Base-by-base conservation (phyloP, 2,329 filamentous ascomycete genomes). In the Aspergillus sp. region DNA sequence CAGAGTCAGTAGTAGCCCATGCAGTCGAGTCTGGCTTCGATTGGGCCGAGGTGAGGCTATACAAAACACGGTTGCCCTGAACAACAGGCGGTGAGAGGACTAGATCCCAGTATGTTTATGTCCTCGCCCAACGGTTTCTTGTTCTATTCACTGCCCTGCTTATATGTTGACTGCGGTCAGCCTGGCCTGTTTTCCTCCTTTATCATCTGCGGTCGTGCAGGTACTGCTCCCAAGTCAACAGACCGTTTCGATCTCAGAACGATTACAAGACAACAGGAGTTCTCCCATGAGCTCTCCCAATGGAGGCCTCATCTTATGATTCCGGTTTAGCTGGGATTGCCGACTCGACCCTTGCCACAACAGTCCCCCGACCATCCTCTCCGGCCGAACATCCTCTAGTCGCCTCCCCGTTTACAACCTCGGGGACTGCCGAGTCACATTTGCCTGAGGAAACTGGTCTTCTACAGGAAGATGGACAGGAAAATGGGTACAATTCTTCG, bases 401-500 rank as follows among this genome's bases (percentile, higher is more conserved):
- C 26, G 5, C 13, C n/a, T n/a, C n/a, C n/a, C n/a, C 31, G 25
- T 15, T 24, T 6, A 15, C 25, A 14, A 13, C 20, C 19, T 11
- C 16, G 13, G 11, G 15, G 6, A 29, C 28, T 8, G 16, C 12
- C 12, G 13, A 14, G 4, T 11, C 24, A 11, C 30, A 8, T 12
- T 32, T 28, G 4, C 19, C 41, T 24, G 32, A 24, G 24, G 41
- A 44, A 5, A 26, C 27, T 28, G 30, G 33, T 31, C 35, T 32
- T 13, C 34, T 36, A 20, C 36, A 40, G 14, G 46, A 42, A 29
- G 43, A 44, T 20, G 38, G 22, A 11, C 47, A 47, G 24, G 50
- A 55, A 12, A 47, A 49, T 27, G 54, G 50, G n/a, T 56, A 57
- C 32, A 48, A 44, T 26, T 60, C 57, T 3, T 57, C 54, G 1